Evolutionary conservation across 2,329 filamentous ascomycete genomes (phyloP).

Genomic region (Penicillium sp.): DNA sequence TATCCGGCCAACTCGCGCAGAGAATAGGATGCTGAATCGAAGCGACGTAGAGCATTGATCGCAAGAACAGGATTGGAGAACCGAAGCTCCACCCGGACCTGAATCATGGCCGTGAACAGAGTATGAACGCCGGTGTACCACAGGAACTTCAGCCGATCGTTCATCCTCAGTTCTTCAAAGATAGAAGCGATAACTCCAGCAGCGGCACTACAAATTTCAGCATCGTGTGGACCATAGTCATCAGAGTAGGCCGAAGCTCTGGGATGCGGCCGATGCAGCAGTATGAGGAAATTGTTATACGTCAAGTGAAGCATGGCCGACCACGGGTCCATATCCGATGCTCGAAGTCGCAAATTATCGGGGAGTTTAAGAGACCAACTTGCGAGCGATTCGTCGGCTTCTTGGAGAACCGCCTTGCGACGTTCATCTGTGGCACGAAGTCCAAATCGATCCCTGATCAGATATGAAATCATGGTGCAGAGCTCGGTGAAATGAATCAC

Average conservation of each 20-base stretch:
- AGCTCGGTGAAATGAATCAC: slow-evolving; percentile 54
- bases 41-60: slow-evolving; percentile 48
- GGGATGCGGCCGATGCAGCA: slow-evolving; percentile 49
- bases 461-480: slow-evolving; percentile 53
- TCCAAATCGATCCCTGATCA: slow-evolving; percentile 46
- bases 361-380: slow-evolving; percentile 47
- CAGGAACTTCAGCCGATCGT: slow-evolving; percentile 45
- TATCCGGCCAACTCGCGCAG: slow-evolving; percentile 46
- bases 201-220: slow-evolving; percentile 49
- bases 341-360: slow-evolving; percentile 43
- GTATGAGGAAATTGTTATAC: slow-evolving; percentile 50
- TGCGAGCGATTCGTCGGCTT: slow-evolving; percentile 46
- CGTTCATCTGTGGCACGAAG: slow-evolving; percentile 43
- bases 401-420: slow-evolving; percentile 44
- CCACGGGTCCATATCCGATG: slow-evolving; percentile 47
- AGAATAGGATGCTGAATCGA: slow-evolving; percentile 46
- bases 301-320: slow-evolving; percentile 48
- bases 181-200: slow-evolving; percentile 49
- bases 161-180: slow-evolving; percentile 47
- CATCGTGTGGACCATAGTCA: slow-evolving; percentile 49
- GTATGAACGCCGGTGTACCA: slow-evolving; percentile 50
- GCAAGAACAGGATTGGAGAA: slow-evolving; percentile 50
- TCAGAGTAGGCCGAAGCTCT: slow-evolving; percentile 46
- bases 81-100: slow-evolving; percentile 49
- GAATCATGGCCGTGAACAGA: slow-evolving; percentile 51